phyloP scores from a whole-genome alignment of 768 basidiomycete genomes.

The Tricholoma flavovirens region DNA sequence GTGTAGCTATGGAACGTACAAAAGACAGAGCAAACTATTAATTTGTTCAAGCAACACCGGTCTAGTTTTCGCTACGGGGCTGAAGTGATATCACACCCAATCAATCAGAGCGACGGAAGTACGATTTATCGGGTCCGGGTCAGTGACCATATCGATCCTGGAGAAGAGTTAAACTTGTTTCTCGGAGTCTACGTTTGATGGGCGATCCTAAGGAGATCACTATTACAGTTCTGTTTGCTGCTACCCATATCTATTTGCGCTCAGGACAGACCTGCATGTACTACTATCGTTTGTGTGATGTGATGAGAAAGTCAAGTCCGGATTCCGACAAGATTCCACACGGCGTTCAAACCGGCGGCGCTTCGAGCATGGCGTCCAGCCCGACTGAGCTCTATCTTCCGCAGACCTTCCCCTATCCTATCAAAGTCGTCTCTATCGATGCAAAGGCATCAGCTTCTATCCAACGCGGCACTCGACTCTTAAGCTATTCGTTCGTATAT shows the following conservation, averaged over 20 bases:
- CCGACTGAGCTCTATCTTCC: slow-evolving; percentile 77
- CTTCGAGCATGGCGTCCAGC: slow-evolving; percentile 43
- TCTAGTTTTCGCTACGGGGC: neutral
- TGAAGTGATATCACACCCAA: neutral
- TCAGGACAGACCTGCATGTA: no score
- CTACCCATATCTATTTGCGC: no score
- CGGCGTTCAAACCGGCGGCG: slow-evolving; percentile 14
- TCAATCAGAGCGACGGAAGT: neutral
- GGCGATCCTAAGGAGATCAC: no score
- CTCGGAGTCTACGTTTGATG: no score
- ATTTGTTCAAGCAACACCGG: neutral
- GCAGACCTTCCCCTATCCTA: slow-evolving; percentile 75
- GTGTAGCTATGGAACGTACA: slow-evolving; percentile 43
- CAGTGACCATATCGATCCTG: no score
- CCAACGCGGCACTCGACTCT: slow-evolving; percentile 66
- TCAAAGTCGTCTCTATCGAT: slow-evolving; percentile 72
- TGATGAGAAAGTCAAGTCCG: neutral
- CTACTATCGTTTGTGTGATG: no score
- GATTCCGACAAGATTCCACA: slow-evolving; percentile 7
- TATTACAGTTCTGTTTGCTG: no score
- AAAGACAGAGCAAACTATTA: slow-evolving; percentile 34
- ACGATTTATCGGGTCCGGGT: no score
- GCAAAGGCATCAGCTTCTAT: slow-evolving; percentile 40
- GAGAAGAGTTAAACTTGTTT: no score
- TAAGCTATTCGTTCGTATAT: slow-evolving; percentile 80